Base-by-base conservation (phyloP, 2,329 filamentous ascomycete species). In the Arthrobotrys musiformis region DNA sequence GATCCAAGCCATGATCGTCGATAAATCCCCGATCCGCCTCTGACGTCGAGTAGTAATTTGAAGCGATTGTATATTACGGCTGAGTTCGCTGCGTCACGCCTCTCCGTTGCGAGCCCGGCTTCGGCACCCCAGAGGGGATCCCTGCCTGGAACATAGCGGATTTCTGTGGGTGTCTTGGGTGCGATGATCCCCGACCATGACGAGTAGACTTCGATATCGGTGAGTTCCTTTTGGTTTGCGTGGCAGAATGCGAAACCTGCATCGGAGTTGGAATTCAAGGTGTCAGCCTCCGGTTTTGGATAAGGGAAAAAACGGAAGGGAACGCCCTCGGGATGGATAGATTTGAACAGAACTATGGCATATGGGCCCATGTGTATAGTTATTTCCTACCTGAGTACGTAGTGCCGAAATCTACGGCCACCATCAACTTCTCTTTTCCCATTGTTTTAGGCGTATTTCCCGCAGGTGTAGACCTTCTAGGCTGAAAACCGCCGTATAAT, bases 401-500 rank as follows among this genome's bases (percentile, higher is more conserved):
- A 1, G 79, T 80, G 5, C 79, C 79, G 61, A 74, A 80, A 40
- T 80, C 79, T 11, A 80, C 70, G 1, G 56, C 72, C 7, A 76
- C 72, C 42, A 76, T 54, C 8, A 76, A 33, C 8, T 22, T 60
- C 6, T 70, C 63, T 7, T 58, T 24, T 40, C 42, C 24, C 58
- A 69, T 69, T 15, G n/a, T n/a, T n/a, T n/a, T n/a, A n/a, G n/a
- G n/a, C n/a, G n/a, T n/a, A n/a, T n/a, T n/a, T n/a, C n/a, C n/a
- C n/a, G n/a, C n/a, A n/a, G n/a, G n/a, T n/a, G n/a, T n/a, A n/a
- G n/a, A n/a, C n/a, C n/a, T n/a, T n/a, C n/a, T n/a, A n/a, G n/a
- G n/a, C n/a, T n/a, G n/a, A n/a, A n/a, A n/a, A n/a, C n/a, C n/a
- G n/a, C n/a, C n/a, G n/a, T n/a, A n/a, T n/a, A n/a, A n/a, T n/a